A percentile compares a stretch with the other conserved stretches of the same genome.
Evolutionary conservation across 495 filamentous ascomycete genomes (phyloP).

Genomic region (Penicillium crystallinum): DNA sequence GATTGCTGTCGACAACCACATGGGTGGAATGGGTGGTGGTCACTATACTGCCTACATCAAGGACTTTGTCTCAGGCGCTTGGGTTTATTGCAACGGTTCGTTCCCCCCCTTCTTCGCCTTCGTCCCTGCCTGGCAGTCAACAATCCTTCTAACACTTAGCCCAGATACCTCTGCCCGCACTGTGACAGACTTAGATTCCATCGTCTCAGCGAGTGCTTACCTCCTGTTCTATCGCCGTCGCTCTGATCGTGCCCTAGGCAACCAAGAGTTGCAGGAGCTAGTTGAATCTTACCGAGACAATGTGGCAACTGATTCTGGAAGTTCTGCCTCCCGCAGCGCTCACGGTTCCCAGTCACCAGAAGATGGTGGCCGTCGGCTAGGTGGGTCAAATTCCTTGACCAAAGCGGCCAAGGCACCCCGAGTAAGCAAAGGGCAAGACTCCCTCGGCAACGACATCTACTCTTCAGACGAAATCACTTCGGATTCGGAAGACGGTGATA

Average conservation of each 20-base stretch:
- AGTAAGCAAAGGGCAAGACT: conserved; percentile 44
- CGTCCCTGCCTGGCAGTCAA: not conserved
- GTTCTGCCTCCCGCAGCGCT: conserved; percentile 39
- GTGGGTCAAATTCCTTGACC: conserved; percentile 74
- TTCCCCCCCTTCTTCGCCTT: not conserved
- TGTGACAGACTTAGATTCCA: conserved; percentile 44
- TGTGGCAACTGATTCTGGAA: conserved; percentile 32
- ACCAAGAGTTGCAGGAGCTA: conserved; percentile 64
- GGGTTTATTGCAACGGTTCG: conserved; percentile 94
- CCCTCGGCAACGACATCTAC: conserved; percentile 25
- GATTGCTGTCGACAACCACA: conserved; percentile 92
- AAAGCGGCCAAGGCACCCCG: conserved; percentile 70
- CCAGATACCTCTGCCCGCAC: conserved; percentile 65
- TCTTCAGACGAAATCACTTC: conserved; percentile 4
- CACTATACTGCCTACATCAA: conserved; percentile 94
- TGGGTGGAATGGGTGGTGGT: conserved; percentile 83
- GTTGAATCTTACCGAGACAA: conserved; percentile 46
- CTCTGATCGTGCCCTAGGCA: conserved; percentile 68
- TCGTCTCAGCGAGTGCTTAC: conserved; percentile 72
- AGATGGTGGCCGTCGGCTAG: conserved; percentile 83
- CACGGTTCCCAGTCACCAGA: conserved; percentile 52
- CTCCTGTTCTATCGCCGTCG: conserved; percentile 94
- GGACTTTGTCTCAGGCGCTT: conserved; percentile 76
- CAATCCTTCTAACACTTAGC: conserved; percentile 12
- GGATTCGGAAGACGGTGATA: not conserved